phyloP scores from a whole-genome alignment of 306 rosid species.

The Cucurbita ficifolia region DNA sequence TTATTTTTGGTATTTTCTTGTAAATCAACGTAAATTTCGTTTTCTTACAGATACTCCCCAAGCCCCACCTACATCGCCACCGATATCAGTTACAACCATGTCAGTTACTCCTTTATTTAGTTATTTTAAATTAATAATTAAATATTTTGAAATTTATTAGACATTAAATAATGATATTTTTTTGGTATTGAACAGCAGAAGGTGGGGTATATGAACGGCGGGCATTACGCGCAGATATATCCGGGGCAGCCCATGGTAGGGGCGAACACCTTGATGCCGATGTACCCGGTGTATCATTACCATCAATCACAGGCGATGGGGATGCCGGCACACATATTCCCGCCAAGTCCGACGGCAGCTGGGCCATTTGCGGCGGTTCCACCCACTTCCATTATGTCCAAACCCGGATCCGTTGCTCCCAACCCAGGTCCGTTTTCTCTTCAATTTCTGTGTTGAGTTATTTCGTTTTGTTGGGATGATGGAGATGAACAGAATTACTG shows the following conservation, averaged over 20 bases:
- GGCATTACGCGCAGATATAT: conserved; percentile 37
- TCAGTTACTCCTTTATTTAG: conserved; percentile 6
- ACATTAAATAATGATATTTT: background rate
- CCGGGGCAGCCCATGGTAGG: conserved; percentile 50
- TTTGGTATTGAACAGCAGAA: conserved; percentile 38
- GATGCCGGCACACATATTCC: conserved; percentile 41
- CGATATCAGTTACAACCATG: conserved; percentile 52
- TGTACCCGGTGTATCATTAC: conserved; percentile 54
- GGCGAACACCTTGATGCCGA: conserved; percentile 57
- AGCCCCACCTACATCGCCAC: conserved; percentile 35
- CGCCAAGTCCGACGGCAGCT: conserved; percentile 18
- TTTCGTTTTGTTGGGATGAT: too few relatives aligned
- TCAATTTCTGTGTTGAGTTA: too few relatives aligned
- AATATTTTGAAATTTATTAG: too few relatives aligned
- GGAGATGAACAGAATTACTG: background rate
- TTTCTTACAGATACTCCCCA: conserved; percentile 40
- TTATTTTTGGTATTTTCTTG: background rate
- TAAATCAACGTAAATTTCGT: background rate
- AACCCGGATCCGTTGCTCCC: conserved; percentile 34
- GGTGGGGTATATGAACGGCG: conserved; percentile 52
- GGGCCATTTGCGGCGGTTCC: conserved; percentile 30
- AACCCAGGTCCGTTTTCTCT: conserved; percentile 36
- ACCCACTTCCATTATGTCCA: conserved; percentile 35
- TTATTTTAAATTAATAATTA: too few relatives aligned
- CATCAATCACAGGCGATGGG: conserved; percentile 63